Conservation (phyloP, 768 basidiomycete genomes). For the Naganishia vishniacii region DNA sequence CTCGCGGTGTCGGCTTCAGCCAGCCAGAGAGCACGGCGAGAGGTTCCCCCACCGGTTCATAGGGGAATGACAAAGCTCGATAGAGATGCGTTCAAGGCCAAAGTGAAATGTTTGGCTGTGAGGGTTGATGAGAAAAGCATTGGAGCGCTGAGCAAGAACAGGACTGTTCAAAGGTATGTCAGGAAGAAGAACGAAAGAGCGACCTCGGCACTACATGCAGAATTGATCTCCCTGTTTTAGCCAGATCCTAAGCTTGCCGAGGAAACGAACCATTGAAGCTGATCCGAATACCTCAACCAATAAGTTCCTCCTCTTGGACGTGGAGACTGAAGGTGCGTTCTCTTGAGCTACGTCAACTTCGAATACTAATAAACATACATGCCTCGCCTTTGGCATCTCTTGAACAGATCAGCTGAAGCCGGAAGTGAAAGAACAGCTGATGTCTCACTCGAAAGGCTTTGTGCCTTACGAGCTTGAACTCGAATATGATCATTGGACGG, state of each 20-base stretch:
- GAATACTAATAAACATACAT: background rate
- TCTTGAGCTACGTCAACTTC: background rate
- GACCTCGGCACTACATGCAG: too few species aligned
- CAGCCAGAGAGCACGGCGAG: background rate
- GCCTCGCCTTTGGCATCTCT: conserved; percentile 56
- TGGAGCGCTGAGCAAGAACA: conserved; percentile 50
- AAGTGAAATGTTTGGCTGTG: conserved; percentile 64
- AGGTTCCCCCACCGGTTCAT: conserved; percentile 53
- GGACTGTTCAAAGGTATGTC: conserved; percentile 37
- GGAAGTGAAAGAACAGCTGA: conserved; percentile 53
- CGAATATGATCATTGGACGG: conserved; percentile 81
- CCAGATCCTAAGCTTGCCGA: conserved; percentile 26
- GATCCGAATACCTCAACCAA: conserved; percentile 44
- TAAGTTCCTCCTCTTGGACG: conserved; percentile 65
- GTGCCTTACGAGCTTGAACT: conserved; percentile 61
- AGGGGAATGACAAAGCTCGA: conserved; percentile 54
- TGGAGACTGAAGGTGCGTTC: conserved; percentile 59
- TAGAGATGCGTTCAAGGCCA: conserved; percentile 61
- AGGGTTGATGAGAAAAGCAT: conserved; percentile 60
- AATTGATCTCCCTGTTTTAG: background rate
- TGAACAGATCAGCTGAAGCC: conserved; percentile 10
- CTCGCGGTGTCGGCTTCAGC: background rate
- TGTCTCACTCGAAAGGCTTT: conserved; percentile 57
- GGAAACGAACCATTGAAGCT: conserved; percentile 28
- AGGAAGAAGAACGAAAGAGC: too few species aligned